These are phyloP conservation scores for Truncatella angustata DNA, from an alignment of 2,329 filamentous ascomycete genomes.

Conservation along the genomic window DNA sequence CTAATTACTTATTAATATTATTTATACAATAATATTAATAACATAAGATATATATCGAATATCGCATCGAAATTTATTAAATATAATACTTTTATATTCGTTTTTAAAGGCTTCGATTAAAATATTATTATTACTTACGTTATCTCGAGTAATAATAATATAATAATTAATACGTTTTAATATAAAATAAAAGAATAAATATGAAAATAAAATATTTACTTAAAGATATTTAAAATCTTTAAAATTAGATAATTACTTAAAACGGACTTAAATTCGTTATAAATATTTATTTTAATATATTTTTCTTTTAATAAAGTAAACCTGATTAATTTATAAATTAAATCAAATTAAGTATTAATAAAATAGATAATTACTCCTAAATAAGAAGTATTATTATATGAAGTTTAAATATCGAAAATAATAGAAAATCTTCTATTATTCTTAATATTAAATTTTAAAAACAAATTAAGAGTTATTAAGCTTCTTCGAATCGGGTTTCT, in stretches of 20 bases:
- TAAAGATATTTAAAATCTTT: not conserved
- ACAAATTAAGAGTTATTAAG: not conserved
- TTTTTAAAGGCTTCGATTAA: not conserved
- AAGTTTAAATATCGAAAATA: constrained; percentile 1
- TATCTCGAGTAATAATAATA: not conserved
- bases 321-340: not conserved
- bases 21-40: not conserved
- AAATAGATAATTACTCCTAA: not conserved
- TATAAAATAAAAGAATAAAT: not conserved
- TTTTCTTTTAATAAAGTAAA: not conserved
- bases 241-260: no score
- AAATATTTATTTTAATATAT: no score
- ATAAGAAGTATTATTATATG: not conserved
- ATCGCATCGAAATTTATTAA: not conserved
- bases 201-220: not conserved
- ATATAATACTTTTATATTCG: not conserved
- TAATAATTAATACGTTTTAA: not conserved
- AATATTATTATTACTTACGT: not conserved
- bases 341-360: not conserved
- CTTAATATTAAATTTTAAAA: not conserved
- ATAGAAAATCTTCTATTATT: not conserved
- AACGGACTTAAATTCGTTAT: not conserved
- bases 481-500: not conserved
- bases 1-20: not conserved
- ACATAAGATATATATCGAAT: not conserved